These are phyloP conservation scores for Ophiostoma sp. DNA, from an alignment of 2,329 filamentous ascomycete genomes.

Conservation along the genomic window DNA sequence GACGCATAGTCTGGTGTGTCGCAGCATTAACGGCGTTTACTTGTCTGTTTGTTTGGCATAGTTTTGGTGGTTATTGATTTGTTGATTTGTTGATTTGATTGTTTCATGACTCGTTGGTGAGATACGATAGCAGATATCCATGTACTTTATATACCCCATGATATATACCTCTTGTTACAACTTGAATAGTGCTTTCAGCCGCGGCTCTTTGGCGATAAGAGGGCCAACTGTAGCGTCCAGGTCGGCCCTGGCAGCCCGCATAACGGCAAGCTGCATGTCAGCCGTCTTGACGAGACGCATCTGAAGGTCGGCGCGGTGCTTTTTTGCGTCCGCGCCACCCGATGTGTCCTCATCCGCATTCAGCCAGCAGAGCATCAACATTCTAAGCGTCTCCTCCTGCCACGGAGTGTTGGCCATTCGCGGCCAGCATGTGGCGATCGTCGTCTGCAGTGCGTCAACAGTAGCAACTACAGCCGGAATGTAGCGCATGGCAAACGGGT, in stretches of 20 bases:
- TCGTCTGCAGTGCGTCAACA: conserved; percentile 47
- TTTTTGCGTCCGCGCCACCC: conserved; percentile 23
- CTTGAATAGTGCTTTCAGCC: conserved; percentile 34
- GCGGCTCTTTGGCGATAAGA: conserved; percentile 36
- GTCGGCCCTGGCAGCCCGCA: conserved; percentile 28
- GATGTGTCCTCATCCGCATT: conserved; percentile 41
- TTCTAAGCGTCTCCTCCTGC: conserved; percentile 58
- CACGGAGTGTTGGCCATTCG: conserved; percentile 52
- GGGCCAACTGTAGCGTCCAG: conserved; percentile 32
- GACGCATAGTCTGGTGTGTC: conserved; percentile 32
- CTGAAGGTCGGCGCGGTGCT: conserved; percentile 31
- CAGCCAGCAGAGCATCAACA: conserved; percentile 58
- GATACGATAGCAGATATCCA: not conserved
- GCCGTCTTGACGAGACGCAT: conserved; percentile 34
- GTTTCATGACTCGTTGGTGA: not conserved
- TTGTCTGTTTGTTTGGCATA: not conserved
- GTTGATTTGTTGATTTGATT: not conserved
- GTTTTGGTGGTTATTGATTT: not conserved
- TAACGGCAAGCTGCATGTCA: conserved; percentile 35
- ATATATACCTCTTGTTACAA: too few species aligned
- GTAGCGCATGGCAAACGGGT: conserved; percentile 59
- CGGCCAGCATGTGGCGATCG: conserved; percentile 64
- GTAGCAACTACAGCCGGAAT: conserved; percentile 50
- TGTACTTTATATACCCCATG: too few species aligned
- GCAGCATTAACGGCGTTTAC: too few species aligned